Percentiles rank a stretch among this genome's conserved stretches.
Evolutionary conservation across 768 basidiomycete genomes (phyloP).

Genomic region (Neoboletus subvelutipes): DNA sequence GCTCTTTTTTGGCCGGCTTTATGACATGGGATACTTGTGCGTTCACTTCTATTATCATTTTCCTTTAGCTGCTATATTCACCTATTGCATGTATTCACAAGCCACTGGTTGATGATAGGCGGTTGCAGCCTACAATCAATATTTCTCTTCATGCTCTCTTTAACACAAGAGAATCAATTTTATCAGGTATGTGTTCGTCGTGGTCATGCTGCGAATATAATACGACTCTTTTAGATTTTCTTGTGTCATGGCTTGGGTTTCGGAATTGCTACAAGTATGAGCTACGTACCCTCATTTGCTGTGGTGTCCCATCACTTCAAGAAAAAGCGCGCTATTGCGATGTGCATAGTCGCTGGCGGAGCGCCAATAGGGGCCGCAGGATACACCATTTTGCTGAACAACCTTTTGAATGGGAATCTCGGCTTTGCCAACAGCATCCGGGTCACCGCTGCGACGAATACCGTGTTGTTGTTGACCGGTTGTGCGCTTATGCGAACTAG

Average conservation of each 20-base stretch:
- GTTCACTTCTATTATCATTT: slow-evolving; percentile 12
- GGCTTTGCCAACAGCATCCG: slow-evolving; percentile 47
- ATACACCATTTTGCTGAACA: slow-evolving; percentile 32
- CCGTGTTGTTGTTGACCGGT: slow-evolving; percentile 37
- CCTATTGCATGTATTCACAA: slow-evolving; percentile 10
- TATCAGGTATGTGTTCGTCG: slow-evolving; percentile 34
- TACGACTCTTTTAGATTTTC: slow-evolving; percentile 35
- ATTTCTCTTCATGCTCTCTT: slow-evolving; percentile 45
- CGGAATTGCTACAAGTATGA: slow-evolving; percentile 38
- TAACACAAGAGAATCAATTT: slow-evolving; percentile 32
- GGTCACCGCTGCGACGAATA: slow-evolving; percentile 42
- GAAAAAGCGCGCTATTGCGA: slow-evolving; percentile 38
- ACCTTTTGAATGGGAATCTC: slow-evolving; percentile 13
- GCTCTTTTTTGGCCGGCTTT: slow-evolving; percentile 47
- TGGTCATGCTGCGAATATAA: slow-evolving; percentile 12
- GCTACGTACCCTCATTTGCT: slow-evolving; percentile 42
- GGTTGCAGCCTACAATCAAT: slow-evolving; percentile 25
- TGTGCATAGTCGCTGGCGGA: slow-evolving; percentile 41
- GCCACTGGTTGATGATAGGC: slow-evolving; percentile 43
- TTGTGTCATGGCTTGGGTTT: slow-evolving; percentile 36
- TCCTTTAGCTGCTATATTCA: neutral
- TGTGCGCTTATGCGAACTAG: slow-evolving; percentile 40
- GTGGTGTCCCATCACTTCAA: slow-evolving; percentile 48
- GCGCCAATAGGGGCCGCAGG: slow-evolving; percentile 29
- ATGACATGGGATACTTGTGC: slow-evolving; percentile 53